phyloP scores from a whole-genome alignment of 768 basidiomycete species.

The Serendipita indica region DNA sequence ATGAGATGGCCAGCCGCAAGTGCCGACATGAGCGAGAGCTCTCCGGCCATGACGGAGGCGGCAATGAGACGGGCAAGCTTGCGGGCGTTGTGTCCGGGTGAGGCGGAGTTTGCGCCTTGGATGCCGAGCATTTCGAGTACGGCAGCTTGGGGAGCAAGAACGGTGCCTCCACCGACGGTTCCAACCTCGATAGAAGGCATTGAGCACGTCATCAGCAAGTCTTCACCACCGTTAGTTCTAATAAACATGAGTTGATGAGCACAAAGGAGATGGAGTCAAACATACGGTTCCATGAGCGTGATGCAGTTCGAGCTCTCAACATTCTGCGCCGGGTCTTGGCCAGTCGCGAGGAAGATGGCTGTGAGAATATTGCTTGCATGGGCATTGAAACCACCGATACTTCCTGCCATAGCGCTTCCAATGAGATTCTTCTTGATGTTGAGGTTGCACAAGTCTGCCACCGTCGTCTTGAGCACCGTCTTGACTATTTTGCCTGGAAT shows the following conservation, averaged over 20 bases:
- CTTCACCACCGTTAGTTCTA: slow-evolving; percentile 77
- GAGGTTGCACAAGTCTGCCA: slow-evolving; percentile 73
- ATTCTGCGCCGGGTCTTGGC: slow-evolving; percentile 98
- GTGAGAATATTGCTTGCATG: slow-evolving; percentile 97
- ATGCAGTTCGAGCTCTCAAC: slow-evolving; percentile 98
- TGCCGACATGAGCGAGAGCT: slow-evolving; percentile 80
- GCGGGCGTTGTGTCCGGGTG: slow-evolving; percentile 82
- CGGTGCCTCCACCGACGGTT: slow-evolving; percentile 91
- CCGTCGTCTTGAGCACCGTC: slow-evolving; percentile 89
- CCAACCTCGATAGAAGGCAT: slow-evolving; percentile 99
- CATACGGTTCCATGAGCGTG: slow-evolving; percentile 96
- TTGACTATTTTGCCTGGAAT: slow-evolving; percentile 79
- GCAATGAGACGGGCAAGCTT: slow-evolving; percentile 80
- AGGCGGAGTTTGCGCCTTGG: slow-evolving; percentile 71
- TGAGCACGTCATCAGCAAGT: slow-evolving; percentile 80
- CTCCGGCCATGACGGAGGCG: slow-evolving; percentile 93
- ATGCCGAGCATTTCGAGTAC: slow-evolving; percentile 91
- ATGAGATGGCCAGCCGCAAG: slow-evolving; percentile 92
- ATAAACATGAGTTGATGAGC: slow-evolving; percentile 10
- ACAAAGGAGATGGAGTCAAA: slow-evolving; percentile 19
- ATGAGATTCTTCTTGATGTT: slow-evolving; percentile 96
- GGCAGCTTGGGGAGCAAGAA: slow-evolving; percentile 76
- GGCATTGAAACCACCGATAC: slow-evolving; percentile 96
- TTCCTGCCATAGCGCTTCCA: slow-evolving; percentile 95
- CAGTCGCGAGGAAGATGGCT: slow-evolving; percentile 88